Percentiles rank a stretch among this genome's conserved stretches.
phyloP scores from a whole-genome alignment of 305 asterid species.

The Fraxinus nigra region DNA sequence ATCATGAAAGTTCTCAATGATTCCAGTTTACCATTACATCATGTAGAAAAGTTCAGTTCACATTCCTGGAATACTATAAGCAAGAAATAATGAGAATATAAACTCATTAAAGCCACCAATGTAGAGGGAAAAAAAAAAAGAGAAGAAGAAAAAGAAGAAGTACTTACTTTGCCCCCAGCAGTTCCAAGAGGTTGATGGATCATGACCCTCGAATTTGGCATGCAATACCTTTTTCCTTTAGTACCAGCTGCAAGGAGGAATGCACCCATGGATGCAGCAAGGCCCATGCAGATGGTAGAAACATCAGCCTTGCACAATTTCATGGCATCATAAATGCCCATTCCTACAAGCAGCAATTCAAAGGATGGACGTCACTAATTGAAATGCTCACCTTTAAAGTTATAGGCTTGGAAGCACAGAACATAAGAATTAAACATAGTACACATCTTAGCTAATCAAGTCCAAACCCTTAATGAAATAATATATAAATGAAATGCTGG shows the following conservation, averaged over 20 bases:
- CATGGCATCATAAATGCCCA: constrained; percentile 98
- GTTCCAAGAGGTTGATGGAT: constrained; percentile 93
- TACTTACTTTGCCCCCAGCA: constrained; percentile 72
- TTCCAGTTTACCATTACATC: background rate
- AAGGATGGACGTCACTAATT: background rate
- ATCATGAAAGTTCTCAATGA: background rate
- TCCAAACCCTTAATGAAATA: background rate
- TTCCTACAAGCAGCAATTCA: constrained; percentile 44
- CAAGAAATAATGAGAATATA: background rate
- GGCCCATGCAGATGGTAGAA: constrained; percentile 79
- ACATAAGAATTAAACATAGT: background rate
- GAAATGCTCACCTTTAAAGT: background rate
- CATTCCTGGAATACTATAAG: background rate
- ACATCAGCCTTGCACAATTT: constrained; percentile 92
- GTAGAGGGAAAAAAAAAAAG: background rate
- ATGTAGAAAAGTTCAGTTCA: background rate
- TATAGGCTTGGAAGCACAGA: background rate
- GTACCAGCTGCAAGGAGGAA: constrained; percentile 86
- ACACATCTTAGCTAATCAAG: background rate
- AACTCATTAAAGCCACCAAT: background rate
- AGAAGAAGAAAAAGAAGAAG: background rate
- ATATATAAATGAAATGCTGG: background rate
- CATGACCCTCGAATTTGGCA: constrained; percentile 97
- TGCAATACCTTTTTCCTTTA: constrained; percentile 92
- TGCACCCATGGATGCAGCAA: constrained; percentile 92